Evolutionary conservation across 495 filamentous ascomycete species (phyloP), one percentile per base, ranked within the genome.

Genomic region (Penicillium dipodomyicola): DNA sequence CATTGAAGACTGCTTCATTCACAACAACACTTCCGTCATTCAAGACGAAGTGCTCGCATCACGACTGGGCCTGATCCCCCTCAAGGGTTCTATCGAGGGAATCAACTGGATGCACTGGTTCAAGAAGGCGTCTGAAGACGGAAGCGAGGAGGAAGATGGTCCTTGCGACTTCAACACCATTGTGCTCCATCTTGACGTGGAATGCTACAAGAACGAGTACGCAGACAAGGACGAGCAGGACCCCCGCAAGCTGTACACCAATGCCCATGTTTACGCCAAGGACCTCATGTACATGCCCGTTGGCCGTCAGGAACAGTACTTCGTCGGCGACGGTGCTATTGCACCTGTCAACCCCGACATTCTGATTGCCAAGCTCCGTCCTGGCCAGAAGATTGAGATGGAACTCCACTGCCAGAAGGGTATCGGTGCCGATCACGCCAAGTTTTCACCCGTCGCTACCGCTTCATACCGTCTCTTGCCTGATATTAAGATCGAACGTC

Each of bases 391-490:
- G 60, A 87, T 99, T 61, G 79, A 89, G 54, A 70, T 96, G 54
- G 82, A 87, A 56, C 83, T 93, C 81, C 91, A 96, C 74, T 90
- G 89, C 72, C 82, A 93, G 72, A 97, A 96, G 73, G 95, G 95
- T 23, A 87, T 94, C 52, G 95, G 95, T 15, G 87, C 85, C 54
- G 94, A 97, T 74, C 95, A 99, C 72, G 89, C 95, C 46, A 99
- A 99, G 69, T 99, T 93, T 79, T 96, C 90, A 1, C 95, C 95
- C 27, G 95, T 99, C 19, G 92, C 93, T 5, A 96, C 95, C 0
- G 93, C 94, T 9, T 86, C 86, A 39, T 99, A 99, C 75, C 84
- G 95, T 17, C 80, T 99, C 9, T 67, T 99, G 60, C 95, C 95
- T 2, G 82, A 85, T 45, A 97, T 99, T 66, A 78, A 81, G 19